phyloP scores from a whole-genome alignment of 495 filamentous ascomycete genomes.

The Xanthoparmelia taractica region DNA sequence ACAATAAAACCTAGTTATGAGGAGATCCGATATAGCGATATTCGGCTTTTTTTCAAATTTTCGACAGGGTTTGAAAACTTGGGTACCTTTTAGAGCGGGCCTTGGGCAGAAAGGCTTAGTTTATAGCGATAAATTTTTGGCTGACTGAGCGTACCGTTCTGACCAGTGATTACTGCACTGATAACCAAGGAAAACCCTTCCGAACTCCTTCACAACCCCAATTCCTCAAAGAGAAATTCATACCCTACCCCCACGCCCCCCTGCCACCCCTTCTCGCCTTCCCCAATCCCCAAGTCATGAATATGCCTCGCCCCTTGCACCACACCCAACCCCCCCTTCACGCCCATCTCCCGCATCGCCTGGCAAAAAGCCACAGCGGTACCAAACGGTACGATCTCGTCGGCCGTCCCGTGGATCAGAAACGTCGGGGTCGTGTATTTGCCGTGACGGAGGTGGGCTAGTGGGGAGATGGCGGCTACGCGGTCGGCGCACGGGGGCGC shows the following conservation, averaged over 20 bases:
- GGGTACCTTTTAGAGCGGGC: no score
- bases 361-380: conserved; percentile 24
- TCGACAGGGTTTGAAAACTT: no score
- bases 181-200: no score
- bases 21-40: no score
- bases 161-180: no score
- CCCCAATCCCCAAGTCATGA: conserved; percentile 27
- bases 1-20: no score
- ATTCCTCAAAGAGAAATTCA: conserved; percentile 25
- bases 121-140: no score
- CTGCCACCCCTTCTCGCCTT: conserved; percentile 28
- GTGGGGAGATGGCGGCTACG: conserved; percentile 27
- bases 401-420: conserved; percentile 39
- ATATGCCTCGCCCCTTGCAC: conserved; percentile 32
- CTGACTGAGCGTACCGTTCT: no score
- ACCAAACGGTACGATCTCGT: conserved; percentile 38
- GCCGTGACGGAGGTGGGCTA: conserved; percentile 32
- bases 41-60: no score
- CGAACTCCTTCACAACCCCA: neutral
- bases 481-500: conserved; percentile 20
- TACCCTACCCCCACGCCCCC: conserved; percentile 27
- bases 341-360: conserved; percentile 26
- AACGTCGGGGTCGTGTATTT: conserved; percentile 38
- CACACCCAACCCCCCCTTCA: conserved; percentile 23
- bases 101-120: no score